Conservation (phyloP, 495 filamentous ascomycete species). For the Aspergillus wentii region DNA sequence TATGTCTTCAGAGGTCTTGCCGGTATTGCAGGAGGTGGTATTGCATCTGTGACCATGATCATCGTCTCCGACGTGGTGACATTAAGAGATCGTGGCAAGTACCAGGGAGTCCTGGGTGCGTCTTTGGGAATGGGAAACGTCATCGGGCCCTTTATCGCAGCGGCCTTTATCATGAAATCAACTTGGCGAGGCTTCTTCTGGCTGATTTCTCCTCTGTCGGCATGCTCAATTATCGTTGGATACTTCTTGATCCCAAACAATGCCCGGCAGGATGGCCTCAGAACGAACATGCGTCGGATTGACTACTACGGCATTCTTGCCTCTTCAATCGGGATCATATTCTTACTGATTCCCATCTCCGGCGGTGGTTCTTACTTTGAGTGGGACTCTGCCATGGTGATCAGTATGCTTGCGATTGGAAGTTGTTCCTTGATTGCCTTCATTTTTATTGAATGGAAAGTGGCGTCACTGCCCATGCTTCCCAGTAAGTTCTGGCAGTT, state of each 20-base stretch:
- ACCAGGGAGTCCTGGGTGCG: conserved; percentile 40
- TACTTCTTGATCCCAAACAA: conserved; percentile 41
- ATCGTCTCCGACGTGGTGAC: conserved; percentile 48
- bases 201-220: conserved; percentile 37
- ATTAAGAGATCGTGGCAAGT: conserved; percentile 40
- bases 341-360: conserved; percentile 58
- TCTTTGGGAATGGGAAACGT: conserved; percentile 40
- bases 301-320: conserved; percentile 50
- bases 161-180: conserved; percentile 37
- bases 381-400: conserved; percentile 58
- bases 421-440: conserved; percentile 41
- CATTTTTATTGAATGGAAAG: conserved; percentile 53
- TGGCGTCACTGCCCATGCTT: conserved; percentile 55
- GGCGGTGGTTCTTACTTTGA: conserved; percentile 57
- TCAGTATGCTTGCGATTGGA: conserved; percentile 56
- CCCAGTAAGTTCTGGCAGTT: conserved; percentile 35
- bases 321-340: conserved; percentile 48
- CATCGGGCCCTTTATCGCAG: conserved; percentile 40
- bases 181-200: conserved; percentile 49
- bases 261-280: conserved; percentile 26
- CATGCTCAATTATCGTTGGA: conserved; percentile 33
- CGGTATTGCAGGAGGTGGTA: conserved; percentile 49
- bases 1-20: conserved; percentile 53
- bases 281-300: conserved; percentile 46
- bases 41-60: conserved; percentile 47